These are phyloP conservation scores for Hamamelis virginiana DNA, from an alignment of 164 flowering plant genomes.

Conservation along the genomic window DNA sequence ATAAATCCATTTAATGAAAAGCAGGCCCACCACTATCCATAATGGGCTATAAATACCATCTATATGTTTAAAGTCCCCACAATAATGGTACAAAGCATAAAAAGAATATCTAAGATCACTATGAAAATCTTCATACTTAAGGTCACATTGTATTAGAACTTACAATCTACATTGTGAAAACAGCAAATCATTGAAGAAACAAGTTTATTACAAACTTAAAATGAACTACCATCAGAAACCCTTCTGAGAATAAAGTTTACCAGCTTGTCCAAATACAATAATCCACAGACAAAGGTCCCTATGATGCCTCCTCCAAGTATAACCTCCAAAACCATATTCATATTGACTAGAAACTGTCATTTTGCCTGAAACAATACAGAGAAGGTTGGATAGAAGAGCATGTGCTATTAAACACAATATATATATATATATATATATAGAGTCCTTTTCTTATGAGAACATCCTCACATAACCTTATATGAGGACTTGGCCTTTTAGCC, in stretches of 20 bases:
- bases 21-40: no score
- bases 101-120: no score
- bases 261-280: conserved; percentile 23
- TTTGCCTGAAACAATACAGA: conserved; percentile 12
- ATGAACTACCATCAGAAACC: not conserved
- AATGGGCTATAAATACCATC: no score
- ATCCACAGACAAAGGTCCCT: conserved; percentile 18
- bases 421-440: not conserved
- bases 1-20: no score
- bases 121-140: not conserved
- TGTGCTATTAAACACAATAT: not conserved
- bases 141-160: not conserved
- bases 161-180: not conserved
- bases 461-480: no score
- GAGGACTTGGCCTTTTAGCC: no score
- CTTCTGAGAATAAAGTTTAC: conserved; percentile 3
- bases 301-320: conserved; percentile 12
- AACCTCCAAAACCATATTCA: conserved; percentile 15
- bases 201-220: not conserved
- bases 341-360: not conserved
- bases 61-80: no score
- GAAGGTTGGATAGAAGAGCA: not conserved
- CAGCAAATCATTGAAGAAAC: not conserved
- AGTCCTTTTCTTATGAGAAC: no score
- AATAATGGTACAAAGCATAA: no score